Conservation (phyloP, 1,284 basidiomycete species). For the Ustilago trichophora region DNA sequence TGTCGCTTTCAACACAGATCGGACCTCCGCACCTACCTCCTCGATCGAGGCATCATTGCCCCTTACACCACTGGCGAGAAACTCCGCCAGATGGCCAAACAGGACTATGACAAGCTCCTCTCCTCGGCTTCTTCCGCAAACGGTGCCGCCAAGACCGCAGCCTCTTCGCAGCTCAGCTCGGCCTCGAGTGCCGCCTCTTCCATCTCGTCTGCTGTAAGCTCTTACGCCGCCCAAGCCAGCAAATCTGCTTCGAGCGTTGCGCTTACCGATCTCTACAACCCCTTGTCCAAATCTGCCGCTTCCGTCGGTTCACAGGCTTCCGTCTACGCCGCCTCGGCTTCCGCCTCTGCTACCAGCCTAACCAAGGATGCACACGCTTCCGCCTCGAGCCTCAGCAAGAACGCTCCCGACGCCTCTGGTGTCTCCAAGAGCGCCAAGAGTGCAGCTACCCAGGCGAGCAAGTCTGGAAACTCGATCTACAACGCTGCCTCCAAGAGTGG, state of each 20-base stretch:
- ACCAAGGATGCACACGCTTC: conserved; percentile 25
- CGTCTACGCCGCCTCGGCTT: conserved; percentile 27
- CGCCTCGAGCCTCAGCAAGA: conserved; percentile 13
- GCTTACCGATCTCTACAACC: conserved; percentile 55
- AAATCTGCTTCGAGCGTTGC: conserved; percentile 40
- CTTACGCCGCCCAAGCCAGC: conserved; percentile 31
- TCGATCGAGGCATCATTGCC: conserved; percentile 64
- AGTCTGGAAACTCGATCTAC: conserved; percentile 34
- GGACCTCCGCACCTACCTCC: conserved; percentile 61
- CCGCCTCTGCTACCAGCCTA: conserved; percentile 21
- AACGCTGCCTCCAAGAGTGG: conserved; percentile 50
- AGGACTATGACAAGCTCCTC: conserved; percentile 56
- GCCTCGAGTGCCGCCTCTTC: conserved; percentile 52
- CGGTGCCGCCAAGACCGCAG: conserved; percentile 36
- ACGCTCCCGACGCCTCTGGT: conserved; percentile 26
- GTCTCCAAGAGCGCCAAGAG: conserved; percentile 42
- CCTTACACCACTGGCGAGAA: conserved; percentile 60
- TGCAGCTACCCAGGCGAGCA: conserved; percentile 46
- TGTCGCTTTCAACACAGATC: conserved; percentile 32
- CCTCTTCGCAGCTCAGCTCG: conserved; percentile 36
- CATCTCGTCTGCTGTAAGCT: conserved; percentile 55
- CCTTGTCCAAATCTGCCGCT: conserved; percentile 44
- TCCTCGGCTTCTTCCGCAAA: conserved; percentile 33
- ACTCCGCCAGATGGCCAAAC: conserved; percentile 58
- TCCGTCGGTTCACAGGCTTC: conserved; percentile 52